A percentile compares a stretch with the other conserved stretches of the same genome.
These are phyloP conservation scores for Penicillium nucicola DNA, from an alignment of 495 filamentous ascomycete species.

Conservation along the genomic window DNA sequence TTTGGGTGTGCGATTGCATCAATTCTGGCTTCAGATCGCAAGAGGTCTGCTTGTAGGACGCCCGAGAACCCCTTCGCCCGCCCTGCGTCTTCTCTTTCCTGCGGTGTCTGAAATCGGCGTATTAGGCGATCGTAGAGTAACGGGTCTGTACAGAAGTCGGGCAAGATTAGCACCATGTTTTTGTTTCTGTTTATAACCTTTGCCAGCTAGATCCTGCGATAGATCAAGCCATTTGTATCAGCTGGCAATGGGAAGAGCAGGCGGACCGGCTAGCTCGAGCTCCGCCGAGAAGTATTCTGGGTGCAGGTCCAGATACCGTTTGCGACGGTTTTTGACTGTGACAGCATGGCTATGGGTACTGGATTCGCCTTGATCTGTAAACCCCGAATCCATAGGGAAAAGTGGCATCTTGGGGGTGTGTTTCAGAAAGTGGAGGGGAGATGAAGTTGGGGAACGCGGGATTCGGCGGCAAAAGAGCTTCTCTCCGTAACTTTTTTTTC, in stretches of 20 bases:
- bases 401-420: slow-evolving; percentile 36
- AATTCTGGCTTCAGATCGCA: slow-evolving; percentile 70
- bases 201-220: slow-evolving; percentile 1
- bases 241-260: slow-evolving; percentile 32
- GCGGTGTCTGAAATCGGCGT: slow-evolving; percentile 69
- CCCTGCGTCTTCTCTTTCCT: slow-evolving; percentile 70
- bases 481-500: slow-evolving; percentile 18
- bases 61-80: slow-evolving; percentile 71
- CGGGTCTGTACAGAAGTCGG: slow-evolving; percentile 53
- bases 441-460: slow-evolving; percentile 25
- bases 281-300: slow-evolving; percentile 62
- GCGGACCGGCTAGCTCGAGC: slow-evolving; percentile 63
- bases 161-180: slow-evolving; percentile 19
- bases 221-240: slow-evolving; percentile 2
- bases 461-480: slow-evolving; percentile 29
- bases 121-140: slow-evolving; percentile 77
- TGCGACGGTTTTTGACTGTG: slow-evolving; percentile 58
- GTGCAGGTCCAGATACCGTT: slow-evolving; percentile 60
- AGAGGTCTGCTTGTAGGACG: slow-evolving; percentile 65
- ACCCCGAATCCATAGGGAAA: slow-evolving; percentile 34
- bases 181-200: slow-evolving; percentile 4
- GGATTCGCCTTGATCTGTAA: slow-evolving; percentile 11
- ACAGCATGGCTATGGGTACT: slow-evolving; percentile 25
- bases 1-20: slow-evolving; percentile 57
- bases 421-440: slow-evolving; percentile 11